Conservation (phyloP, 2,329 filamentous ascomycete species). For the Aspergillus terreus region DNA sequence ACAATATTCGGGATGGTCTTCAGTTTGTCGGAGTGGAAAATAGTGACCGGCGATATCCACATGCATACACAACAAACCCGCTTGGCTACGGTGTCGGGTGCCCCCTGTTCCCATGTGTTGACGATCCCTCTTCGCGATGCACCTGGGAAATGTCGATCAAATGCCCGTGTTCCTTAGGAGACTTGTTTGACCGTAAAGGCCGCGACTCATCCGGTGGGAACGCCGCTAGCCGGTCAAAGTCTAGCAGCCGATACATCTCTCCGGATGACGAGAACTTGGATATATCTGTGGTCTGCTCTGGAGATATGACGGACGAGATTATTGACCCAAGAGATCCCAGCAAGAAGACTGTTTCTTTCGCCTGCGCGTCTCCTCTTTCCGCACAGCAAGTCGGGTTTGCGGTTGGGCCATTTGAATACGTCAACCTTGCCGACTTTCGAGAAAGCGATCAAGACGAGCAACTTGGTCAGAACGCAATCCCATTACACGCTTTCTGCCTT, state of each 20-base stretch:
- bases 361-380: slow-evolving; percentile 68
- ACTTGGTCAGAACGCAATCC: slow-evolving; percentile 80
- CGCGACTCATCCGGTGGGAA: slow-evolving; percentile 19
- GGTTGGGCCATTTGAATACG: slow-evolving; percentile 89
- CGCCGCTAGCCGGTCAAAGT: slow-evolving; percentile 19
- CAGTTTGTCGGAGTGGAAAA: slow-evolving; percentile 86
- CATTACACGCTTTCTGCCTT: slow-evolving; percentile 86
- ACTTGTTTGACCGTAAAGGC: slow-evolving; percentile 52
- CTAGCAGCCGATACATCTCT: slow-evolving; percentile 41
- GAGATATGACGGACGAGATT: slow-evolving; percentile 79
- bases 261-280: slow-evolving; percentile 86
- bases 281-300: slow-evolving; percentile 86
- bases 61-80: slow-evolving; percentile 84
- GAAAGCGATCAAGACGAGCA: slow-evolving; percentile 90
- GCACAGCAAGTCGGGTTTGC: slow-evolving; percentile 91
- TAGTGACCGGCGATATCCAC: slow-evolving; percentile 78
- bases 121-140: slow-evolving; percentile 75
- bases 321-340: slow-evolving; percentile 71
- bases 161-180: slow-evolving; percentile 79
- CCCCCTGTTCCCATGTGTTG: slow-evolving; percentile 89
- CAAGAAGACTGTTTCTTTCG: slow-evolving; percentile 86
- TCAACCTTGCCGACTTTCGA: slow-evolving; percentile 83
- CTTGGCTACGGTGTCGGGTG: slow-evolving; percentile 74
- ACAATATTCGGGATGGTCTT: slow-evolving; percentile 75
- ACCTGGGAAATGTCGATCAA: slow-evolving; percentile 87